A percentile compares a stretch with the other conserved stretches of the same genome.
These are phyloP conservation scores for Leishmania martiniquensis DNA, from an alignment of 208 protist species.

Conservation along the genomic window DNA sequence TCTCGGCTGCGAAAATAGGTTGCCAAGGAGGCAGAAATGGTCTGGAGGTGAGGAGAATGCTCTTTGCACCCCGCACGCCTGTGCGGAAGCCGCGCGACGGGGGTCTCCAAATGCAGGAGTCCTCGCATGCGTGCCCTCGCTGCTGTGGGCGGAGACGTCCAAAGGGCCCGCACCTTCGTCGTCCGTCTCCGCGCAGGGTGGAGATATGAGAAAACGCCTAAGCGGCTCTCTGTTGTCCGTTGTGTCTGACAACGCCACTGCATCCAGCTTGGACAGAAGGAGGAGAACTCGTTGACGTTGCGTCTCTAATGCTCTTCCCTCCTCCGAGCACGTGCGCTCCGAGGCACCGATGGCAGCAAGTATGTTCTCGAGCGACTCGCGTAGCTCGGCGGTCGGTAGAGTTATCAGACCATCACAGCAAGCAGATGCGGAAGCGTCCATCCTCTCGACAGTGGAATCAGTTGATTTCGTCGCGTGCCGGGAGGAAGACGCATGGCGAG, in stretches of 20 bases:
- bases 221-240: not conserved
- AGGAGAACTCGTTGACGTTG: conserved; percentile 8
- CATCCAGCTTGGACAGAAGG: conserved; percentile 16
- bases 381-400: conserved; percentile 6
- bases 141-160: no score
- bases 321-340: not conserved
- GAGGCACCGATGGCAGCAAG: not conserved
- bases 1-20: not conserved
- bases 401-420: not conserved
- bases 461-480: not conserved
- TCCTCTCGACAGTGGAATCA: not conserved
- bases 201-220: not conserved
- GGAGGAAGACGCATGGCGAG: not conserved
- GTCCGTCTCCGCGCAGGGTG: not conserved
- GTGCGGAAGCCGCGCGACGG: no score
- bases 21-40: conserved; percentile 9
- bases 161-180: not conserved
- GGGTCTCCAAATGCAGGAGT: not conserved
- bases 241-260: no score
- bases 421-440: not conserved
- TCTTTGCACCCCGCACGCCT: not conserved
- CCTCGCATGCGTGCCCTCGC: not conserved
- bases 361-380: conserved; percentile 13
- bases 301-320: conserved; percentile 5
- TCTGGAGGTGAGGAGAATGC: not conserved